Evolutionary conservation across 345 rosid genomes (phyloP).

Genomic region (Moricandia moricandioides): DNA sequence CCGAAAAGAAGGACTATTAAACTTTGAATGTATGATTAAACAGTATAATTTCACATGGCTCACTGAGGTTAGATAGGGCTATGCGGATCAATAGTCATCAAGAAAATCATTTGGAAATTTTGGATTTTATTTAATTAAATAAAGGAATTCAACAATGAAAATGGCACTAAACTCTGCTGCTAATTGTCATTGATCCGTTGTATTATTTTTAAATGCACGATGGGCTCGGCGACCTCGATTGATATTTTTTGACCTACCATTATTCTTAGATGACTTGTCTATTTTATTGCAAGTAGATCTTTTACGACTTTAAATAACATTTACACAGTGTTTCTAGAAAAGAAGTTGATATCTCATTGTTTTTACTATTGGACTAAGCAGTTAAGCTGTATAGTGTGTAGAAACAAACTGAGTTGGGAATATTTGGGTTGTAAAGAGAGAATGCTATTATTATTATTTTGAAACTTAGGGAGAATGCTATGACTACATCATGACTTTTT

Average conservation of each 20-base stretch:
- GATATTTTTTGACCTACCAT: neutral
- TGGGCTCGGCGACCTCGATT: neutral
- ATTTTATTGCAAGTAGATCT: neutral
- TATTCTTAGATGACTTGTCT: neutral
- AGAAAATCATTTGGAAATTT: neutral
- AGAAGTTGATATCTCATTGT: neutral
- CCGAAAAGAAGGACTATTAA: no score
- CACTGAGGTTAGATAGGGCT: neutral
- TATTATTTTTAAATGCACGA: neutral
- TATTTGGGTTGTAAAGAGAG: neutral
- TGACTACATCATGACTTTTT: neutral
- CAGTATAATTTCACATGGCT: slow-evolving; percentile 16
- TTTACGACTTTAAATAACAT: neutral
- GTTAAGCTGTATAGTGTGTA: neutral
- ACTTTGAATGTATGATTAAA: neutral
- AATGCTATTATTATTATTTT: neutral
- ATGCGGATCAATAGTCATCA: neutral
- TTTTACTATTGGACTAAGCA: neutral
- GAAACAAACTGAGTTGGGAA: neutral
- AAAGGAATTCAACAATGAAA: neutral
- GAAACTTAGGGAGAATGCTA: neutral
- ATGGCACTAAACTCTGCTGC: neutral
- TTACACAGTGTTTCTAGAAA: neutral
- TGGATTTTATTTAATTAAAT: neutral
- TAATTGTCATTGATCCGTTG: neutral